These are phyloP conservation scores for Tulasnella sp. DNA, from an alignment of 768 basidiomycete genomes.

Conservation along the genomic window DNA sequence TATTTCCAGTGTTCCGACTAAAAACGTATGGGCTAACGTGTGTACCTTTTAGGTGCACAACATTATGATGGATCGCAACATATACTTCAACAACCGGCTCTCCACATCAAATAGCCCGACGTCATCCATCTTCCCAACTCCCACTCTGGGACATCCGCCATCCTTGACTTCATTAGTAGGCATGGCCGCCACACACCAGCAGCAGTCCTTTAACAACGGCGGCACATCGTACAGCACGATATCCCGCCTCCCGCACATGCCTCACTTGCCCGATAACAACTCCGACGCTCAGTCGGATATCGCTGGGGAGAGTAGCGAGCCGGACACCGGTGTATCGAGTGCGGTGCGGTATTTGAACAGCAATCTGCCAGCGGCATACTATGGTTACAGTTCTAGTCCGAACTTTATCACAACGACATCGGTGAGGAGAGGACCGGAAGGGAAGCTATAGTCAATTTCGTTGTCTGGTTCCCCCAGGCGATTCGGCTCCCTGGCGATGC, in stretches of 20 bases:
- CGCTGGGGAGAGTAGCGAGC: not conserved
- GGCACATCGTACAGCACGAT: slow-evolving; percentile 9
- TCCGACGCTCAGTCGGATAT: not conserved
- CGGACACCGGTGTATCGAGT: not conserved
- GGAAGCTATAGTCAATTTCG: slow-evolving; percentile 9
- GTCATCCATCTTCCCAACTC: not conserved
- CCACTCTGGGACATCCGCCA: not conserved
- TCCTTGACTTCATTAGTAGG: not conserved
- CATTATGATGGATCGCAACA: slow-evolving; percentile 69
- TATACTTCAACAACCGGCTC: slow-evolving; percentile 20
- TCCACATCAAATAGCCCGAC: not conserved
- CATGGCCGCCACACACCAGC: not conserved
- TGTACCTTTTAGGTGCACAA: slow-evolving; percentile 41
- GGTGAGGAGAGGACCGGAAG: slow-evolving; percentile 5
- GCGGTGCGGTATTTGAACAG: not conserved
- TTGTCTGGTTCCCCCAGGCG: too few relatives aligned
- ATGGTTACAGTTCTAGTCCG: slow-evolving; percentile 1
- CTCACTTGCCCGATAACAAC: not conserved
- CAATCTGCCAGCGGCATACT: not conserved
- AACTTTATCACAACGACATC: not conserved
- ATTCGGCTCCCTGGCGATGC: too few relatives aligned
- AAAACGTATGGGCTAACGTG: too few relatives aligned
- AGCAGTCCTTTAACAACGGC: not conserved
- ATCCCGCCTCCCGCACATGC: not conserved
- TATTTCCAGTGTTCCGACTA: not conserved